Evolutionary conservation across 2,329 filamentous ascomycete species (phyloP), one percentile per base, ranked within the genome.

Genomic region (Fusarium concolor): DNA sequence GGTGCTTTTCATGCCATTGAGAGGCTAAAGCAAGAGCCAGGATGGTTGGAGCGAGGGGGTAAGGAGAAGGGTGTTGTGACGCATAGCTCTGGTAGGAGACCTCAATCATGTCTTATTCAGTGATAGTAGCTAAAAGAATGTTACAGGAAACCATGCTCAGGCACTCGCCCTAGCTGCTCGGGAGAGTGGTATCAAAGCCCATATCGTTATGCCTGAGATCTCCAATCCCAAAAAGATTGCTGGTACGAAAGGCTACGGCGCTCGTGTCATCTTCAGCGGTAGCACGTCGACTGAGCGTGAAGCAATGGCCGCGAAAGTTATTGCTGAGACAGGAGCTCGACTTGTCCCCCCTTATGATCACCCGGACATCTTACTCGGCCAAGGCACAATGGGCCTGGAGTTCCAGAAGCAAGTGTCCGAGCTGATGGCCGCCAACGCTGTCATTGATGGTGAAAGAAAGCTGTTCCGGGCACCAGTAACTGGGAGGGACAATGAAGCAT

Each of bases 151-250:
- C 80, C 96, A 98, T 77, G 95, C 95, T 0, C 94, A 97, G 83
- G 95, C 96, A 3, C 89, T 98, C 57, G 89, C 95, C 3, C 90
- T 97, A 50, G 95, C 95, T 0, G 94, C 95, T 3, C 85, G 84
- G 18, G 90, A 90, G 37, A 88, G 91, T 75, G 81, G 84, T 53
- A 89, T 97, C 65, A 90, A 91, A 12, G 93, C 93, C 0, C 88
- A 95, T 81, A 94, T 98, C 75, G 90, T 98, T 61, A 98, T 98
- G 95, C 95, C 95, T 0, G 78, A 81, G n/a, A 96, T 96, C 75
- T 91, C 90, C 57, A 90, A 92, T 0, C 87, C 92, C n/a, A 90
- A 89, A 66, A 98, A 98, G 79, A 93, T 97, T 66, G 90, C 91
- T 5, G 94, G 91, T 1, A 97, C 95, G 0, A 83, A 85, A 70